Conservation (phyloP, 495 filamentous ascomycete species). For the Sphaerosporella brunnea region DNA sequence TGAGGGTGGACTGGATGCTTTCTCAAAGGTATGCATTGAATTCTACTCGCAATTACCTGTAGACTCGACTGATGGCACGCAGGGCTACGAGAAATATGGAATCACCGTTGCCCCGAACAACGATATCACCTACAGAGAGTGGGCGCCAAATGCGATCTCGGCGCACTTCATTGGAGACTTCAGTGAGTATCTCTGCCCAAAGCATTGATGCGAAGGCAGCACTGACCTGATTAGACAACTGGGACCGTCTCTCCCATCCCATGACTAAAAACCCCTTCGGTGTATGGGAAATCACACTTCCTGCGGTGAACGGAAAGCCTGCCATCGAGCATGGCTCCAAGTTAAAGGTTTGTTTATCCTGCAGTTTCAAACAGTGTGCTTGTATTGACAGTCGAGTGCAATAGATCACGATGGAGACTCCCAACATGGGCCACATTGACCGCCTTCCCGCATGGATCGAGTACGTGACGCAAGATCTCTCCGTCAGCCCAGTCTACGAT, state of each 20-base stretch:
- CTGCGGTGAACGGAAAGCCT: constrained; percentile 50
- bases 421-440: constrained; percentile 58
- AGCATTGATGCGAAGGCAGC: too few species aligned
- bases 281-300: constrained; percentile 70
- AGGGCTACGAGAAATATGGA: constrained; percentile 77
- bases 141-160: constrained; percentile 73
- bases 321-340: constrained; percentile 86
- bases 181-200: constrained; percentile 41
- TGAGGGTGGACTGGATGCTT: constrained; percentile 83
- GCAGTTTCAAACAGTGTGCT: not conserved
- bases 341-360: constrained; percentile 49
- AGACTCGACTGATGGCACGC: constrained; percentile 4
- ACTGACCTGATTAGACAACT: constrained; percentile 45
- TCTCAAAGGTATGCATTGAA: constrained; percentile 49
- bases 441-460: constrained; percentile 92
- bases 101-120: constrained; percentile 61
- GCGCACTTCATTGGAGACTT: constrained; percentile 92
- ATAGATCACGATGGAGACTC: constrained; percentile 70
- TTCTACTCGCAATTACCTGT: not conserved
- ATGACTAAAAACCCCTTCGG: constrained; percentile 77
- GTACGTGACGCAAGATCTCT: constrained; percentile 82
- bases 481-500: constrained; percentile 77
- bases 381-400: constrained; percentile 4
- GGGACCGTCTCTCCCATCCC: constrained; percentile 62
- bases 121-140: constrained; percentile 84